Evolutionary conservation across 2,329 filamentous ascomycete species (phyloP).

Genomic region (Leptographium flavum): DNA sequence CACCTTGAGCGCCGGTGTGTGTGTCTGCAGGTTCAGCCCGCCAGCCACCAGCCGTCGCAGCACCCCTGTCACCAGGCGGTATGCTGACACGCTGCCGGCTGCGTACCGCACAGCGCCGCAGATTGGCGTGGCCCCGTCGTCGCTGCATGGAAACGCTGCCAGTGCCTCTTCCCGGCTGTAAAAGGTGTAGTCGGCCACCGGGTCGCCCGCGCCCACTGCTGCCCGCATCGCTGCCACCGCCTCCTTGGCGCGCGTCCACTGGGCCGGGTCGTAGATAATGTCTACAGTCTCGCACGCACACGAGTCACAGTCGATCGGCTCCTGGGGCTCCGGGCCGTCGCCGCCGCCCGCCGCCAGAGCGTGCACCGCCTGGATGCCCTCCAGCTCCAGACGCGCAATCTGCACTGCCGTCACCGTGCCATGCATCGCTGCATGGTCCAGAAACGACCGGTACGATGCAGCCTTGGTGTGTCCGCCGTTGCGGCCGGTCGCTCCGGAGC

Average conservation of each 20-base stretch:
- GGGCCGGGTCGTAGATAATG: constrained; percentile 35
- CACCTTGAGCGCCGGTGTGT: constrained; percentile 26
- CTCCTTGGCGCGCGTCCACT: constrained; percentile 23
- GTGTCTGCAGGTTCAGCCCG: constrained; percentile 37
- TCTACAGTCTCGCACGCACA: constrained; percentile 39
- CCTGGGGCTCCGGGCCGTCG: no score
- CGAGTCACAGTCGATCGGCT: constrained; percentile 37
- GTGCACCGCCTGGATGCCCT: constrained; percentile 40
- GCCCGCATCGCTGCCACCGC: constrained; percentile 30
- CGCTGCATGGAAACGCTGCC: constrained; percentile 22
- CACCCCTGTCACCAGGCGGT: constrained; percentile 25
- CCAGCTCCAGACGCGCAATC: constrained; percentile 36
- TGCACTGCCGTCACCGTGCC: constrained; percentile 33
- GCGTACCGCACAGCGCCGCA: constrained; percentile 32
- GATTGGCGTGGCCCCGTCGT: constrained; percentile 13
- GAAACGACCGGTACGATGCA: constrained; percentile 33
- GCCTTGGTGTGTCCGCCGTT: constrained; percentile 33
- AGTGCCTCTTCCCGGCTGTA: constrained; percentile 26
- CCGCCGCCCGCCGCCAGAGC: constrained; percentile 31
- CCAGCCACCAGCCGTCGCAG: constrained; percentile 26
- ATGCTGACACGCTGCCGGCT: constrained; percentile 26
- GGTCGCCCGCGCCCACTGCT: constrained; percentile 24
- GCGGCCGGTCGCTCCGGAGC: constrained; percentile 51
- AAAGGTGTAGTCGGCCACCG: constrained; percentile 29
- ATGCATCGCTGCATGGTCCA: constrained; percentile 26